phyloP scores from a whole-genome alignment of 1,284 basidiomycete species.

The Trametes sp. region DNA sequence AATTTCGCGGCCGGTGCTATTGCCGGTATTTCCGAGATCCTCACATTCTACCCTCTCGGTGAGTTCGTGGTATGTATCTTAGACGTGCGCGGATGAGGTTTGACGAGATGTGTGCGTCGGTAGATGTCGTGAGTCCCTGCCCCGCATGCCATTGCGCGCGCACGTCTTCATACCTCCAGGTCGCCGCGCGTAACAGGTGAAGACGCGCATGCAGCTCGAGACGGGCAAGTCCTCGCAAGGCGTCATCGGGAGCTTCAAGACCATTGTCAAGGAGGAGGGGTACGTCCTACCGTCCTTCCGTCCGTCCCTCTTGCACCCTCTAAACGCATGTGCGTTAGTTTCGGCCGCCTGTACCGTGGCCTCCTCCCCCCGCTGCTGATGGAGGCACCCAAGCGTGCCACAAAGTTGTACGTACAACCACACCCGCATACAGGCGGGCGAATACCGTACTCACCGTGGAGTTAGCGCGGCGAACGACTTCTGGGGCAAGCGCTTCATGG shows the following conservation, averaged over 20 bases:
- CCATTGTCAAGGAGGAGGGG: constrained; percentile 88
- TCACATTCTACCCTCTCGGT: constrained; percentile 95
- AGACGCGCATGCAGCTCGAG: constrained; percentile 97
- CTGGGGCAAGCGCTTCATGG: constrained; percentile 86
- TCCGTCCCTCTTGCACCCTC: not conserved
- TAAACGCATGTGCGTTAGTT: constrained; percentile 49
- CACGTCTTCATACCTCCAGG: constrained; percentile 33
- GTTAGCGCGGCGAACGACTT: constrained; percentile 87
- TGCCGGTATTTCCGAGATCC: constrained; percentile 76
- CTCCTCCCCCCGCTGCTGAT: constrained; percentile 93
- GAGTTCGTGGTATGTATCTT: constrained; percentile 40
- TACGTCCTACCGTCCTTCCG: constrained; percentile 46
- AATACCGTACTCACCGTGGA: constrained; percentile 5
- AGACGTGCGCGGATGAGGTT: not conserved
- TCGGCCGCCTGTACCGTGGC: constrained; percentile 90
- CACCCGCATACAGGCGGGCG: not conserved
- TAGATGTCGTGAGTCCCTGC: constrained; percentile 44
- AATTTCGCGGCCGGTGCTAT: constrained; percentile 46
- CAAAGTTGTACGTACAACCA: constrained; percentile 83
- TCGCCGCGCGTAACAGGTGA: constrained; percentile 65
- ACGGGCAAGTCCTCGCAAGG: constrained; percentile 80
- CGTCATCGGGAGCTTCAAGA: constrained; percentile 82
- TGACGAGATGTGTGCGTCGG: not conserved
- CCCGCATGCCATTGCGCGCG: constrained; percentile 33
- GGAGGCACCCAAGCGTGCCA: constrained; percentile 97